phyloP scores from a whole-genome alignment of 495 filamentous ascomycete species.

The Penicillium turbatum region DNA sequence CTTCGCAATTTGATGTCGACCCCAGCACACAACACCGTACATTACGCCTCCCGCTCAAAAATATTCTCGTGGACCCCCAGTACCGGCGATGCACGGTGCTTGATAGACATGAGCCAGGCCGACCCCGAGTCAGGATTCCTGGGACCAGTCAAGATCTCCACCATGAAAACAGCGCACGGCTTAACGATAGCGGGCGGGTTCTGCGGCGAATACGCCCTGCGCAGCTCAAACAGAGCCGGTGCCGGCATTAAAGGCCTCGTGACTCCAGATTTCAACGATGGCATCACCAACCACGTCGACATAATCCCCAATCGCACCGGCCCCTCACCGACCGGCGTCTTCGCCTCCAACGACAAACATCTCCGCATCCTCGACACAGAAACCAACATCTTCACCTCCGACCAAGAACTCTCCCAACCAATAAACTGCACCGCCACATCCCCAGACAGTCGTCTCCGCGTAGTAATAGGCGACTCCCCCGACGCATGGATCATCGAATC shows the following conservation, averaged over 20 bases:
- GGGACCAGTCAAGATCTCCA: constrained; percentile 57
- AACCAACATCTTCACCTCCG: constrained; percentile 60
- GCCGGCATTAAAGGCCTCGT: constrained; percentile 56
- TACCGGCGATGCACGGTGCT: constrained; percentile 37
- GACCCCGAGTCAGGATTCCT: constrained; percentile 37
- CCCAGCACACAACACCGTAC: constrained; percentile 67
- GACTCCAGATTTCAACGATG: constrained; percentile 45
- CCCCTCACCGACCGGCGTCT: constrained; percentile 61
- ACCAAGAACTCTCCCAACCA: constrained; percentile 58
- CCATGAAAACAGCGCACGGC: constrained; percentile 61
- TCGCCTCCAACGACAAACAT: constrained; percentile 77
- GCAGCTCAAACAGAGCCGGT: constrained; percentile 54
- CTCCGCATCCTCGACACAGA: constrained; percentile 72
- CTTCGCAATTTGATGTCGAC: constrained; percentile 78
- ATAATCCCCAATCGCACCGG: constrained; percentile 57
- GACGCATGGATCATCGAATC: constrained; percentile 60
- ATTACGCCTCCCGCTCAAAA: constrained; percentile 63
- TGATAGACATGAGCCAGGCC: constrained; percentile 61
- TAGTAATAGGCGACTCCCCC: constrained; percentile 65
- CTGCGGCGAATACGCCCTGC: constrained; percentile 72
- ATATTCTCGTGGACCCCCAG: constrained; percentile 46
- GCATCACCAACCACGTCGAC: constrained; percentile 86
- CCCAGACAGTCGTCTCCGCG: constrained; percentile 73
- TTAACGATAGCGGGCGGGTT: constrained; percentile 78
- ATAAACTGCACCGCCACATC: constrained; percentile 84